These are phyloP conservation scores for Gyrodon lividus DNA, from an alignment of 768 basidiomycete genomes.

Conservation along the genomic window DNA sequence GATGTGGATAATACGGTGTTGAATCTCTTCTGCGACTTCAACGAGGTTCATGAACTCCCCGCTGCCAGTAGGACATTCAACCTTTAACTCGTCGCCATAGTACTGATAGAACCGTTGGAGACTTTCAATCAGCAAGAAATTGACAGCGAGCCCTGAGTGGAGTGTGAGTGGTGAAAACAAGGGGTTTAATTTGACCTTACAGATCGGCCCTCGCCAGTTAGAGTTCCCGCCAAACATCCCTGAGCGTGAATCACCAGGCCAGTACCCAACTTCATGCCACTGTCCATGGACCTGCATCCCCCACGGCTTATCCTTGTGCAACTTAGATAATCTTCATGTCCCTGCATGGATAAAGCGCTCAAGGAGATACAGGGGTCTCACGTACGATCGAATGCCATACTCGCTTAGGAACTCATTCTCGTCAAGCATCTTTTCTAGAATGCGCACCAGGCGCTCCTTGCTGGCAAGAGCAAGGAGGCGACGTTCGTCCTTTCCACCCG, in stretches of 20 bases:
- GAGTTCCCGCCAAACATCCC: constrained; percentile 99
- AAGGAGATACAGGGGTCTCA: constrained; percentile 12
- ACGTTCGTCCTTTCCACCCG: constrained; percentile 79
- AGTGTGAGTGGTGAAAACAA: neutral
- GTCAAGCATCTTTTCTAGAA: constrained; percentile 95
- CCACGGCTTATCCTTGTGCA: constrained; percentile 91
- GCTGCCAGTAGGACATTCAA: constrained; percentile 95
- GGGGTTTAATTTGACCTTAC: constrained; percentile 38
- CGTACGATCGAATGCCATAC: constrained; percentile 93
- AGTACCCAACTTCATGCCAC: constrained; percentile 89
- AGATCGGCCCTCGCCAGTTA: constrained; percentile 94
- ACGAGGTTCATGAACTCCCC: constrained; percentile 98
- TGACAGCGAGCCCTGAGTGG: constrained; percentile 84
- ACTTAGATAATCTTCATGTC: constrained; percentile 71
- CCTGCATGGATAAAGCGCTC: constrained; percentile 7
- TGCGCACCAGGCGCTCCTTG: constrained; percentile 85
- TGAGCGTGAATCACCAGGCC: constrained; percentile 96
- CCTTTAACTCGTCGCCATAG: constrained; percentile 89
- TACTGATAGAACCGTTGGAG: constrained; percentile 98
- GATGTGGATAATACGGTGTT: constrained; percentile 98
- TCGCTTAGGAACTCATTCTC: constrained; percentile 97
- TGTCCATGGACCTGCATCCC: constrained; percentile 93
- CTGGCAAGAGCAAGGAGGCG: constrained; percentile 85
- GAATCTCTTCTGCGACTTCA: constrained; percentile 93
- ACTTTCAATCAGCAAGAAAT: constrained; percentile 93